A percentile compares a stretch with the other conserved stretches of the same genome.
Evolutionary conservation across 768 basidiomycete species (phyloP).

Genomic region (Pleurotus cornucopiae): DNA sequence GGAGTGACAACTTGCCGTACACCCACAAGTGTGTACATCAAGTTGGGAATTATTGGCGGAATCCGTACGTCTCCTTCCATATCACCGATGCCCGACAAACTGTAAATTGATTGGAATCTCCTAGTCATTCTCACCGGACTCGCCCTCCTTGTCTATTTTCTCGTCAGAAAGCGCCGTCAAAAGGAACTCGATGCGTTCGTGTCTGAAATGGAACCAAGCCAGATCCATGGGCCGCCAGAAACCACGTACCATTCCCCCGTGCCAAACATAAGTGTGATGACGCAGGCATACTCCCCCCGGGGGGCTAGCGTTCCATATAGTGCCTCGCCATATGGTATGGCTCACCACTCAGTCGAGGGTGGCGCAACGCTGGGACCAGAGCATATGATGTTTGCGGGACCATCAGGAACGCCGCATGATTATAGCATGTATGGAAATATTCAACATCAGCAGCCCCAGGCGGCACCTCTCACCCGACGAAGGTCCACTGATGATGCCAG

Average conservation of each 20-base stretch:
- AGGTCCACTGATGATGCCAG: slow-evolving; percentile 1
- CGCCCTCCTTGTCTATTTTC: neutral
- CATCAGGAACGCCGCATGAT: slow-evolving; percentile 4
- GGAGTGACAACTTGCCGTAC: neutral
- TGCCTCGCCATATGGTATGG: slow-evolving; percentile 4
- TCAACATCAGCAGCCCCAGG: slow-evolving; percentile 1
- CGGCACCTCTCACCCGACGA: neutral
- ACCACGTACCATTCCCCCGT: slow-evolving; percentile 1
- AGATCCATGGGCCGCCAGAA: neutral
- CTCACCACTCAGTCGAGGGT: neutral
- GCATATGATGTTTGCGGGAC: slow-evolving; percentile 5
- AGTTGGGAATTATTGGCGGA: neutral
- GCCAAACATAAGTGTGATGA: neutral
- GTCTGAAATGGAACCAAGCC: slow-evolving; percentile 7
- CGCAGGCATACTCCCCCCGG: neutral
- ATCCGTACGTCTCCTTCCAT: neutral
- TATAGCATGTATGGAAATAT: neutral
- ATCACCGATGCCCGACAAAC: neutral
- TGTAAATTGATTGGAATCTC: neutral
- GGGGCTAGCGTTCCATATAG: neutral
- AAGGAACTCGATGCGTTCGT: slow-evolving; percentile 1
- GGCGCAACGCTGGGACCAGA: neutral
- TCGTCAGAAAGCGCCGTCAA: neutral
- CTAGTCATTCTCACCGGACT: neutral
- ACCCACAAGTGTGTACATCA: neutral